These are phyloP conservation scores for Helotiales sp. DNA, from an alignment of 2,329 filamentous ascomycete genomes.

Conservation along the genomic window DNA sequence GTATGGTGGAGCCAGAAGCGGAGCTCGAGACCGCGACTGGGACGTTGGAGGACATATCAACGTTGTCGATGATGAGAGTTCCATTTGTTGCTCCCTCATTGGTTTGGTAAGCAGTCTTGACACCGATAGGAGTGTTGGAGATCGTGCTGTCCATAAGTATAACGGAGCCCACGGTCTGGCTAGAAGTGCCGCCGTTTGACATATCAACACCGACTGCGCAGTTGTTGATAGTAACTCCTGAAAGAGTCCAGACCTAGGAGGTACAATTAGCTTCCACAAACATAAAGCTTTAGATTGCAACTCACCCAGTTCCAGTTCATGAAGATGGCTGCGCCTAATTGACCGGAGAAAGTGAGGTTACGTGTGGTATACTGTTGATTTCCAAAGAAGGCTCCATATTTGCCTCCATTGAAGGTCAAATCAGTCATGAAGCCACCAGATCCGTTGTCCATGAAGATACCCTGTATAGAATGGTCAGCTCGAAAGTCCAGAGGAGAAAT, in stretches of 20 bases:
- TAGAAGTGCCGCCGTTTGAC: constrained; percentile 59
- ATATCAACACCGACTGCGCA: constrained; percentile 79
- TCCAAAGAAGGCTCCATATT: constrained; percentile 75
- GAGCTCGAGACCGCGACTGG: constrained; percentile 63
- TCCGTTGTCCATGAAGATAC: constrained; percentile 83
- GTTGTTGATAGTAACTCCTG: constrained; percentile 72
- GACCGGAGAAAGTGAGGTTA: constrained; percentile 79
- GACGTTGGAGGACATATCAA: constrained; percentile 72
- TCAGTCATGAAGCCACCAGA: constrained; percentile 84
- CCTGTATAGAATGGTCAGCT: constrained; percentile 36
- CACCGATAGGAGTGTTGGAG: constrained; percentile 71
- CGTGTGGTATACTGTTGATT: constrained; percentile 87
- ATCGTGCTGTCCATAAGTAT: constrained; percentile 80
- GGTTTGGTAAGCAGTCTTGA: constrained; percentile 72
- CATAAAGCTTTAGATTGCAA: not conserved
- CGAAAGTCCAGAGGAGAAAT: not conserved
- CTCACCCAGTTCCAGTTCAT: constrained; percentile 86
- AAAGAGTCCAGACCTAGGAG: constrained; percentile 66
- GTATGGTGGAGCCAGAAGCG: constrained; percentile 57
- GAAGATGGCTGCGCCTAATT: constrained; percentile 79
- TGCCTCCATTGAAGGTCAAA: constrained; percentile 79
- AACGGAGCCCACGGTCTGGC: constrained; percentile 82
- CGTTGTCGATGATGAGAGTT: constrained; percentile 84
- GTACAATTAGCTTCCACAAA: not conserved
- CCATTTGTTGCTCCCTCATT: constrained; percentile 69